Evolutionary conservation across 140 eudicot species (phyloP).

Genomic region (Senecio squalidus): DNA sequence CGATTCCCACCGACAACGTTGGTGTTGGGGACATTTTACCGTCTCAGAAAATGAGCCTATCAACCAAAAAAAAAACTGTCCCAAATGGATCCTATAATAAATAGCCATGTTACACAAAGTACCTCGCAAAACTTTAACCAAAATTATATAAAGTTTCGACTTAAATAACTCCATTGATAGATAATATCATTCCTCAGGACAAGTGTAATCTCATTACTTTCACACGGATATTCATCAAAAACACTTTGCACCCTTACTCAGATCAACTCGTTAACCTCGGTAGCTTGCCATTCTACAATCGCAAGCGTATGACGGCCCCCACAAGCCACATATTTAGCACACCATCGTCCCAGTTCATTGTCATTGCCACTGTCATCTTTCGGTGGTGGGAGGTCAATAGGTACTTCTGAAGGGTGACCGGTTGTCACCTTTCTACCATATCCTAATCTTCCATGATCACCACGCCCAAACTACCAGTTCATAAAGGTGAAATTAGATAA

Average conservation of each 20-base stretch:
- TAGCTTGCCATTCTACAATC: slow-evolving; percentile 58
- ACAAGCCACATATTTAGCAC: slow-evolving; percentile 84
- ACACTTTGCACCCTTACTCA: slow-evolving; percentile 5
- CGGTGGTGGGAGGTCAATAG: slow-evolving; percentile 61
- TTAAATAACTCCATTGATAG: slow-evolving; percentile 9
- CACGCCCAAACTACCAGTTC: slow-evolving; percentile 79
- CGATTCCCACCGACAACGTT: no score
- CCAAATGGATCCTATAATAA: background rate
- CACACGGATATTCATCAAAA: background rate
- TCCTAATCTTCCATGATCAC: slow-evolving; percentile 98
- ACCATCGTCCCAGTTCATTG: slow-evolving; percentile 57
- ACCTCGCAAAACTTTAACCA: slow-evolving; percentile 6
- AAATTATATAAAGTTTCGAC: background rate
- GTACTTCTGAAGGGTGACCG: slow-evolving; percentile 91
- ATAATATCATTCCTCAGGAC: slow-evolving; percentile 7
- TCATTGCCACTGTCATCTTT: slow-evolving; percentile 21
- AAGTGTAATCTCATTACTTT: background rate
- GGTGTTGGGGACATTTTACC: no score
- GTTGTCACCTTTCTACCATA: slow-evolving; percentile 88
- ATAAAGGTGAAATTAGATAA: background rate
- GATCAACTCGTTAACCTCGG: slow-evolving; percentile 24
- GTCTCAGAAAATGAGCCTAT: no score
- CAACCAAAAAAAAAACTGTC: background rate
- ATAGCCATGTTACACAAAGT: slow-evolving; percentile 3
- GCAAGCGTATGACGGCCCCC: slow-evolving; percentile 98